Base-by-base conservation (phyloP, 139 green algal genomes). In the Mesotaenium endlicherianum region DNA sequence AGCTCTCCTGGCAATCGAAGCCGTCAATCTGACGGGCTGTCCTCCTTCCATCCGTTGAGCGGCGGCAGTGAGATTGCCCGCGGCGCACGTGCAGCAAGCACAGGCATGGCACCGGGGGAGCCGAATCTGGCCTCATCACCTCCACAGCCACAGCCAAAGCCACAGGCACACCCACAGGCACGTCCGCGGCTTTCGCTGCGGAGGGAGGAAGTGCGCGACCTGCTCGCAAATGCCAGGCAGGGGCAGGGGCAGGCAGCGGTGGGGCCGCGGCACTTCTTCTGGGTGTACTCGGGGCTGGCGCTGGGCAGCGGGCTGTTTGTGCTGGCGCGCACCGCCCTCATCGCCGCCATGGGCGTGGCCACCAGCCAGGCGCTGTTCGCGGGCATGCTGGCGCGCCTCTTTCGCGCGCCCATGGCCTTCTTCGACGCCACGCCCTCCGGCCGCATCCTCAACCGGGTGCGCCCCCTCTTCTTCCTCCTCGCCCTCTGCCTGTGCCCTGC, bases 381-480 rank as follows among this genome's bases (percentile, higher is more conserved):
- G n/a, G 36, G 39, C 34, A 86, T 86, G 80, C 70, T 75, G 34
- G 26, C 34, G 49, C 6, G 17, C 4, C 31, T 85, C 11, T 85
- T 86, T 72, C 83, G 85, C 38, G 86, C 93, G 70, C 94, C 93
- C 58, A 94, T 97, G 87, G 42, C 83, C 16, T 98, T 98, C 89
- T 97, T 97, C 69, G 93, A 98, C 92, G 95, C 94, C 39, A 97
- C 94, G 30, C 94, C 94, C 11, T 88, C 91, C 8, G 94, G 94
- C n/a, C 92, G 94, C 69, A 93, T 98, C 57, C 88, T 98, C 41
- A 97, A 97, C 85, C 84, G 94, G 42, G 78, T 85, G 49, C 39
- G 55, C 34, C 55, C 34, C 34, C n/a, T 1, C 3, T 26, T 67
- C 55, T 30, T 67, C n/a, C 8, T 31, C 1, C 47, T 57, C 47